phyloP scores from a whole-genome alignment of 129 eudicot species.

The Pseudognaphalium luteoalbum region DNA sequence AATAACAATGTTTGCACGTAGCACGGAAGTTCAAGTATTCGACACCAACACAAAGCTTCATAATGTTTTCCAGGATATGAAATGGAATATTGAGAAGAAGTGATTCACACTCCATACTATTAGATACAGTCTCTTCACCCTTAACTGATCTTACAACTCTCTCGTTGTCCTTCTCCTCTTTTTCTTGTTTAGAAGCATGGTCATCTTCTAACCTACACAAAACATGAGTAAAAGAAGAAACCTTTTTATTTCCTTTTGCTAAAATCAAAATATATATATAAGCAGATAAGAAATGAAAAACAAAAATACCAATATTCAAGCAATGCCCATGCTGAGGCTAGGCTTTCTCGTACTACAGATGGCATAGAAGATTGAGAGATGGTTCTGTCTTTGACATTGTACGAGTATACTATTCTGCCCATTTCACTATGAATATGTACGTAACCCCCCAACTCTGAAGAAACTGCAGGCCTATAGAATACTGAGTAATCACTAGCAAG shows the following conservation, averaged over 20 bases:
- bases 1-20: too few species aligned
- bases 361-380: slow-evolving; percentile 3
- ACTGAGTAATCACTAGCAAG: neutral
- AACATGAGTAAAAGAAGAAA: neutral
- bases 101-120: neutral
- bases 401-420: slow-evolving; percentile 16
- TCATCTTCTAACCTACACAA: slow-evolving; percentile 9
- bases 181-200: neutral
- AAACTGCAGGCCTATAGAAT: neutral
- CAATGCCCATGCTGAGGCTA: slow-evolving; percentile 6
- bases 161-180: neutral
- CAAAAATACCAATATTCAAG: slow-evolving; percentile 18
- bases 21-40: too few species aligned
- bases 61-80: too few species aligned
- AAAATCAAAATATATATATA: neutral
- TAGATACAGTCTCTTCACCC: neutral
- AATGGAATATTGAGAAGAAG: too few species aligned
- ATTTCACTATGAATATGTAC: neutral
- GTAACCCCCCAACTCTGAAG: slow-evolving; percentile 11
- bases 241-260: neutral
- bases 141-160: neutral
- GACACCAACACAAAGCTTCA: too few species aligned
- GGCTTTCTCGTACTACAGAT: neutral
- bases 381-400: slow-evolving; percentile 19
- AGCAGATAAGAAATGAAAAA: neutral